These are phyloP conservation scores for Thermomucor indicae-seudaticae DNA, from an alignment of 371 early-diverging fungal species.

Conservation along the genomic window DNA sequence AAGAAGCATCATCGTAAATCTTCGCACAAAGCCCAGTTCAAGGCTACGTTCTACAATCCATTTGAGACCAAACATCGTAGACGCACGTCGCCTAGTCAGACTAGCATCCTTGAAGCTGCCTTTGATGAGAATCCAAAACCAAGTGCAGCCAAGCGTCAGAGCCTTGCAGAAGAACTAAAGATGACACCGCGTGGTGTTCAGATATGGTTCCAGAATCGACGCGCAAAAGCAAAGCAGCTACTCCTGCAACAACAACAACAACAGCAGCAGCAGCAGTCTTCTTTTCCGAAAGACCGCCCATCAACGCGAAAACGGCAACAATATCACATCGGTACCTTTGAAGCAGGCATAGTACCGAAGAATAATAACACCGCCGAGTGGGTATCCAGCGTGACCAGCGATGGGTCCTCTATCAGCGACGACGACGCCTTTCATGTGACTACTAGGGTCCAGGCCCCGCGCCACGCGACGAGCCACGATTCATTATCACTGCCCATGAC, in stretches of 20 bases:
- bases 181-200: conserved; percentile 92
- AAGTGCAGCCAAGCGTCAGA: conserved; percentile 53
- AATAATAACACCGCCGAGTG: no score
- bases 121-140: conserved; percentile 74
- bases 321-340: no score
- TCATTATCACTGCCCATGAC: no score
- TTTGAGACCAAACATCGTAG: conserved; percentile 74
- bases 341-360: no score
- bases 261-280: not conserved
- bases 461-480: no score
- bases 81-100: conserved; percentile 67
- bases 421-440: no score
- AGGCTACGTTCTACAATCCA: conserved; percentile 69
- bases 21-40: conserved; percentile 21
- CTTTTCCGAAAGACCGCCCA: no score
- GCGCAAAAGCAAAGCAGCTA: conserved; percentile 69
- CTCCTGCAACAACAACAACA: conserved; percentile 2
- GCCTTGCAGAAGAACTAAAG: conserved; percentile 65
- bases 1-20: conserved; percentile 3
- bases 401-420: no score
- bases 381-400: no score
- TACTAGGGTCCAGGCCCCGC: no score
- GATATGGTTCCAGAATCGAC: conserved; percentile 98
- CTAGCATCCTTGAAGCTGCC: conserved; percentile 61
- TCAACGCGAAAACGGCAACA: no score